Conservation (phyloP, 2,329 filamentous ascomycete genomes). For the Aspergillus brasiliensis region DNA sequence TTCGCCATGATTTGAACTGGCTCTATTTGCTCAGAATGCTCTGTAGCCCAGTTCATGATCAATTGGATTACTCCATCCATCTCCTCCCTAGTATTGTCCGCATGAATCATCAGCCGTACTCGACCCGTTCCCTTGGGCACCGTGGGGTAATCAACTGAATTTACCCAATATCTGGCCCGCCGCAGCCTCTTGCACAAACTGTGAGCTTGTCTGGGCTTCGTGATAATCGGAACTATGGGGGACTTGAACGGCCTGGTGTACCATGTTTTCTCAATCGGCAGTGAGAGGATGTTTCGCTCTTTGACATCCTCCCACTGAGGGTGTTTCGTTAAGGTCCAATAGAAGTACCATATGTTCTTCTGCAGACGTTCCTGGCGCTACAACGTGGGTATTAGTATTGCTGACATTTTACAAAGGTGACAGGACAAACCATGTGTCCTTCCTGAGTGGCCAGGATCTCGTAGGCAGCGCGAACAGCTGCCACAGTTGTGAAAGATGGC, state of each 20-base stretch:
- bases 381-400: background rate
- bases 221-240: conserved; percentile 10
- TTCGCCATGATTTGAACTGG: background rate
- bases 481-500: conserved; percentile 14
- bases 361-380: conserved; percentile 14
- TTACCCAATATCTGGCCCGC: conserved; percentile 11
- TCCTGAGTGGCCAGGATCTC: conserved; percentile 10
- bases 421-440: conserved; percentile 12
- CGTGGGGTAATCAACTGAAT: conserved; percentile 7
- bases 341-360: conserved; percentile 12
- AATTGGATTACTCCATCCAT: conserved; percentile 6
- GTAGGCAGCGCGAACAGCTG: conserved; percentile 15
- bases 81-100: conserved; percentile 12
- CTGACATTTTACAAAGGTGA: background rate
- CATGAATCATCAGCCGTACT: conserved; percentile 14
- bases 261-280: conserved; percentile 13
- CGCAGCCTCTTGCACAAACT: conserved; percentile 6
- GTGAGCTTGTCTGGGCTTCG: background rate
- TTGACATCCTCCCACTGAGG: conserved; percentile 8
- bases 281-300: background rate
- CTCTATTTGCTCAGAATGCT: background rate
- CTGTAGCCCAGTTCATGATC: conserved; percentile 9
- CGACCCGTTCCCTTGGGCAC: conserved; percentile 11
- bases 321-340: conserved; percentile 7
- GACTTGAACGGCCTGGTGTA: conserved; percentile 5